These are phyloP conservation scores for Grosmannia penicillata DNA, from an alignment of 2,329 filamentous ascomycete species.

Conservation along the genomic window DNA sequence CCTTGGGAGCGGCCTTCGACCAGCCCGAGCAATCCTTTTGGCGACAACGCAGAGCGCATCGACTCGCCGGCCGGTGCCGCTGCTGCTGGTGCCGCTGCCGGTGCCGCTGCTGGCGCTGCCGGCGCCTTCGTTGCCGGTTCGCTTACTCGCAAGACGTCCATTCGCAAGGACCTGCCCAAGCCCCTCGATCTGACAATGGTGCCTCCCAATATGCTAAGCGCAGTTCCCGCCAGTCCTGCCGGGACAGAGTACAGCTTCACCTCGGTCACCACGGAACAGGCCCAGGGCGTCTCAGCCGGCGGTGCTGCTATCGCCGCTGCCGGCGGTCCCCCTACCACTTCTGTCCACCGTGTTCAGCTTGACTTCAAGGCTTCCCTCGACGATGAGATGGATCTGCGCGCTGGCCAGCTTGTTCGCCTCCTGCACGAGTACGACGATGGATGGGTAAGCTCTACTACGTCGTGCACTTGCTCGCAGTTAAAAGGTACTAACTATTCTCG, in stretches of 20 bases:
- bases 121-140: constrained; percentile 23
- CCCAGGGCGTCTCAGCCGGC: constrained; percentile 28
- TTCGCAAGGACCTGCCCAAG: constrained; percentile 35
- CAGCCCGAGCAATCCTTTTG: constrained; percentile 55
- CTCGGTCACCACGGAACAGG: constrained; percentile 33
- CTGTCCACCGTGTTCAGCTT: constrained; percentile 84
- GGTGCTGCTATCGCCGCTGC: constrained; percentile 48
- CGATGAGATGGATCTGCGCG: constrained; percentile 71
- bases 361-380: constrained; percentile 88
- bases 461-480: too few relatives aligned
- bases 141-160: constrained; percentile 39
- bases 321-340: constrained; percentile 40
- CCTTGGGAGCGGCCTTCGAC: constrained; percentile 32
- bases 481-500: neutral
- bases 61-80: constrained; percentile 24
- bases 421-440: constrained; percentile 96
- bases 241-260: constrained; percentile 48
- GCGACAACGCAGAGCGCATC: constrained; percentile 39
- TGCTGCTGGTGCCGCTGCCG: constrained; percentile 9
- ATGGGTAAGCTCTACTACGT: constrained; percentile 61
- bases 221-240: constrained; percentile 41
- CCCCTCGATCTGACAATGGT: constrained; percentile 38
- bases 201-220: constrained; percentile 15
- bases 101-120: constrained; percentile 23
- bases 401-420: constrained; percentile 74